phyloP scores from a whole-genome alignment of 257 asterid genomes.

The Ehretia macrophylla region DNA sequence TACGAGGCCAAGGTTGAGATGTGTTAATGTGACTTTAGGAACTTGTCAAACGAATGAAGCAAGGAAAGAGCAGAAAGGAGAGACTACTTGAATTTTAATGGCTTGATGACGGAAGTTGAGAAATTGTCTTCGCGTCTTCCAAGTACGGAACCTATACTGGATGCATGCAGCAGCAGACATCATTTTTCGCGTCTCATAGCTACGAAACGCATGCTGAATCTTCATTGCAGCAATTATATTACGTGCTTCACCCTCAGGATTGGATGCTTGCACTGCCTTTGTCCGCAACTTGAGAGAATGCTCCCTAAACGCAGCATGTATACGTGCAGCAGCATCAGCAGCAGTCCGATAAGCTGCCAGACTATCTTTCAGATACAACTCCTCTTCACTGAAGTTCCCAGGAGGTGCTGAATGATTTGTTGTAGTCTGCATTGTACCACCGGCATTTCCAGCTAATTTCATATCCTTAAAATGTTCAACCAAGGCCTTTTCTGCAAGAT shows the following conservation, averaged over 20 bases:
- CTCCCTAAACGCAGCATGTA: constrained; percentile 78
- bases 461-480: constrained; percentile 65
- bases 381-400: constrained; percentile 52
- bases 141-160: constrained; percentile 64
- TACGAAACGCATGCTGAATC: constrained; percentile 82
- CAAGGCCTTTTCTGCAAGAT: constrained; percentile 77
- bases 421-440: constrained; percentile 54
- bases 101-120: constrained; percentile 72
- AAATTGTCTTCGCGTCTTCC: constrained; percentile 69
- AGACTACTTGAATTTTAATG: constrained; percentile 62
- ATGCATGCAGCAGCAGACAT: constrained; percentile 69
- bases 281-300: constrained; percentile 45
- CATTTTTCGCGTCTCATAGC: constrained; percentile 53
- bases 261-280: constrained; percentile 36
- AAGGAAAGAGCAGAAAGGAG: background rate
- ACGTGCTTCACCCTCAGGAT: constrained; percentile 70
- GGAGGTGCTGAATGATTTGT: constrained; percentile 26
- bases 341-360: constrained; percentile 78
- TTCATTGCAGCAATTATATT: constrained; percentile 76
- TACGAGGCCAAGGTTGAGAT: too few species aligned
- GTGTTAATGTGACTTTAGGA: too few species aligned
- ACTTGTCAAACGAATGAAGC: background rate
- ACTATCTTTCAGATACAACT: constrained; percentile 55
- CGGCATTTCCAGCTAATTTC: constrained; percentile 78
- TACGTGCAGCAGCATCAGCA: constrained; percentile 90